These are phyloP conservation scores for Ophiosphaerella herpotricha DNA, from an alignment of 2,329 filamentous ascomycete genomes.

Conservation along the genomic window DNA sequence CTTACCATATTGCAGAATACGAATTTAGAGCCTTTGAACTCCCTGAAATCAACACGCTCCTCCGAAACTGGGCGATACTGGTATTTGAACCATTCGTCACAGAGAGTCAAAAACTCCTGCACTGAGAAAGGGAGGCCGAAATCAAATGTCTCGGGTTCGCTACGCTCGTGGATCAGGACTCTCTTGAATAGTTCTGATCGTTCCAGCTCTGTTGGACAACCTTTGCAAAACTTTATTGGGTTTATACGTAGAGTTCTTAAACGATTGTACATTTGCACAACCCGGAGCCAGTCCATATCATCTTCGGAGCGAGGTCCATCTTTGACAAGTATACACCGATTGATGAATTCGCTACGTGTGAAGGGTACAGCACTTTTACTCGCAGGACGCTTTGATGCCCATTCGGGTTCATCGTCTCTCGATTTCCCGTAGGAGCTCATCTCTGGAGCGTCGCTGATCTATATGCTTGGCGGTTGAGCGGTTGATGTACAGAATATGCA, in stretches of 20 bases:
- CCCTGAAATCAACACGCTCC: no score
- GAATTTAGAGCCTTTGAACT: no score
- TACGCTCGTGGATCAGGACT: not conserved
- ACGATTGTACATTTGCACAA: not conserved
- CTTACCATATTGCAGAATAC: not conserved
- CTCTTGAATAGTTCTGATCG: not conserved
- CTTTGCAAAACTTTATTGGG: not conserved
- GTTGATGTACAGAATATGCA: no score
- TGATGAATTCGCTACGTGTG: not conserved
- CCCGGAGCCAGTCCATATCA: not conserved
- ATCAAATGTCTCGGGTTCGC: not conserved
- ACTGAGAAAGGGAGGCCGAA: not conserved
- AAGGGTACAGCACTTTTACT: not conserved
- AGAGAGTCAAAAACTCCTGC: not conserved
- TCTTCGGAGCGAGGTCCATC: not conserved
- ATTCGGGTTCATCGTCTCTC: not conserved
- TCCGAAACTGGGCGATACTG: no score
- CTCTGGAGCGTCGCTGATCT: no score
- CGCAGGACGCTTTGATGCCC: not conserved
- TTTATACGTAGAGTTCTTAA: not conserved
- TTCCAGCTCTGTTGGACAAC: not conserved
- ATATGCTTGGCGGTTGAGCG: no score
- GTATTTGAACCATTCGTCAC: not conserved
- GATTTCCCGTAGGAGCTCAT: no score
- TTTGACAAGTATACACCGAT: not conserved